Base-by-base conservation (phyloP, 176 grass and related monocot species). In the Chloris gayana region DNA sequence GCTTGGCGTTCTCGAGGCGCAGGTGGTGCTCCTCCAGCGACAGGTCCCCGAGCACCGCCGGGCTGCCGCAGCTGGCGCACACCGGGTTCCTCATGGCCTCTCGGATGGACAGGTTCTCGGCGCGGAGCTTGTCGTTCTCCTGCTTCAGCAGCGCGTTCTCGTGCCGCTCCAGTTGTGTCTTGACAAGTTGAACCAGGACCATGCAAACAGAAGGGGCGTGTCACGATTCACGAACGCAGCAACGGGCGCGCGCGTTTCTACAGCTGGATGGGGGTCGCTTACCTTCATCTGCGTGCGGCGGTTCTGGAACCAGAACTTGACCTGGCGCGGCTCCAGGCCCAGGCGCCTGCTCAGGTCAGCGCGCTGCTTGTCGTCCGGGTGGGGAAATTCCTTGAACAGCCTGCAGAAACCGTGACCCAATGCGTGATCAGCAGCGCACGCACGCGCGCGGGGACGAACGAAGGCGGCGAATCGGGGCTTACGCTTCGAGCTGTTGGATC, bases 221-320 rank as follows among this genome's bases (percentile, higher is more conserved):
- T 82, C 32, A 72, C 33, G 62, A 64, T n/a, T n/a, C n/a, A n/a
- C n/a, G n/a, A n/a, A n/a, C n/a, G 70, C 42, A 32, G 37, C 45
- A 83, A 66, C 6, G 34, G 37, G 0, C 3, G 22, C 6, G 32
- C 13, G 15, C 47, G 51, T 54, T 22, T 54, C 19, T 22, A 22
- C 19, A 19, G 50, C 21, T 22, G 8, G 18, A 10, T 24, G 54
- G 54, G 7, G 19, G 17, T 42, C 41, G 47, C 37, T 56, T 69
- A 98, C 95, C 88, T 98, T 98, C 86, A 88, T 82, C 69, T 91
- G 88, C 27, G 90, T 98, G 33, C 96, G 83, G 0, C 90, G 80
- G 24, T 98, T 98, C 90, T 98, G 96, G 84, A 98, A 98, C 96
- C 92, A 98, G 86, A 98, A 98, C 90, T 98, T 98, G 88, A 98